Evolutionary conservation across 2,329 filamentous ascomycete genomes (phyloP), one percentile per base, ranked within the genome.

Genomic region (Trichoderma lentiforme): DNA sequence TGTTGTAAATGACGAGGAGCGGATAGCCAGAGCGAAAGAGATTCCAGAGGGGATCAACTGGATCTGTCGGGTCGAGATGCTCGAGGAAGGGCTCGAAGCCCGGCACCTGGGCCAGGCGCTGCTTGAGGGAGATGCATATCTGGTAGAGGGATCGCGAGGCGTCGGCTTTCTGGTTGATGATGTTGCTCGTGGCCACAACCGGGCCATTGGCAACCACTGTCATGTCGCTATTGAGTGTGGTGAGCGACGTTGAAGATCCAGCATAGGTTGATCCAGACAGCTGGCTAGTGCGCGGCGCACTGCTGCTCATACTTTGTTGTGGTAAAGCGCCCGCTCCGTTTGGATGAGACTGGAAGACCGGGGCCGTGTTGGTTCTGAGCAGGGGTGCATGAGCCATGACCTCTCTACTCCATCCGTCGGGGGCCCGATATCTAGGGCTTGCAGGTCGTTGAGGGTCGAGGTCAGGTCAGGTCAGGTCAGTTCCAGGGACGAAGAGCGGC

Each of bases 151-250:
- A 98, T 73, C 92, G 89, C 71, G 93, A 93, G 75, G 96, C 95
- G 81, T 97, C 95, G 80, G 95, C 96, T 80, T 93, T 93, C 82
- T 95, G 93, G 83, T 99, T 99, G 86, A 99, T 97, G 81, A 99
- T 97, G 82, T 97, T 98, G 81, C 93, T 89, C 73, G 92, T 94
- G 73, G 94, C 92, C 77, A 93, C 84, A 73, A 95, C 88, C 73
- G 89, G 89, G 60, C 90, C 82, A 73, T 82, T 88, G 61, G 86
- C 83, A 73, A 82, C 79, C 32, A 83, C 76, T 36, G 86, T 86
- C 32, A 83, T 77, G 14, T 82, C 78, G 76, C 81, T 86, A 58
- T 82, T 79, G 62, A 89, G 80, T 3, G 87, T 86, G 73, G 80
- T 82, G 58, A 89, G 79, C 15, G 87, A 89, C 60, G 86, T 83